Conservation (phyloP, 2,329 filamentous ascomycete genomes). For the Rhytidhysteron rufulum region DNA sequence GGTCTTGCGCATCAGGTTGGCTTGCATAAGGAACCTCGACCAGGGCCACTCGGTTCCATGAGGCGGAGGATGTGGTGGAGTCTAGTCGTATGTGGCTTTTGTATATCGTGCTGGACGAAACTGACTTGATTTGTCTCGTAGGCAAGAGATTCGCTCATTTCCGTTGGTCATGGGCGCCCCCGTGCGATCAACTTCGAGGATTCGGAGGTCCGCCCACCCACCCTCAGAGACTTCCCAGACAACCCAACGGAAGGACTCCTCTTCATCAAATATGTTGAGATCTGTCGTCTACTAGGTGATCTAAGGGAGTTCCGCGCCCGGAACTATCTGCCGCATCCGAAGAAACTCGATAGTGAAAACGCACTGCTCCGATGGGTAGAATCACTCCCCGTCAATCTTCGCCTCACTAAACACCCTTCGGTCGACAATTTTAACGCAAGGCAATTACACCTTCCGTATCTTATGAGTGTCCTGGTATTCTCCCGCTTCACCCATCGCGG, state of each 20-base stretch:
- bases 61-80: slow-evolving; percentile 44
- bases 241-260: slow-evolving; percentile 25
- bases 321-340: too few species aligned
- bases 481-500: slow-evolving; percentile 29
- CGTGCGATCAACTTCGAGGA: slow-evolving; percentile 39
- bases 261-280: slow-evolving; percentile 39
- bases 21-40: slow-evolving; percentile 39
- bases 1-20: slow-evolving; percentile 44
- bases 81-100: slow-evolving; percentile 33
- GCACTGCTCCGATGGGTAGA: too few species aligned
- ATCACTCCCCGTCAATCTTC: too few species aligned
- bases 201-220: slow-evolving; percentile 37
- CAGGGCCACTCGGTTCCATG: slow-evolving; percentile 30
- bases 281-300: too few species aligned
- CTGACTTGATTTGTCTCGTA: too few species aligned
- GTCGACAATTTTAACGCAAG: too few species aligned
- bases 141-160: slow-evolving; percentile 40
- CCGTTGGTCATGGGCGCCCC: slow-evolving; percentile 39
- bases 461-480: slow-evolving; percentile 24
- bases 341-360: too few species aligned
- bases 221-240: slow-evolving; percentile 33
- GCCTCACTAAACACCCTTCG: too few species aligned
- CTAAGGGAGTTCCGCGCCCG: too few species aligned
- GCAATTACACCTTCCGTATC: too few species aligned
- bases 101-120: too few species aligned